Base-by-base conservation (phyloP, 768 basidiomycete species). In the Auriculariales sp. region DNA sequence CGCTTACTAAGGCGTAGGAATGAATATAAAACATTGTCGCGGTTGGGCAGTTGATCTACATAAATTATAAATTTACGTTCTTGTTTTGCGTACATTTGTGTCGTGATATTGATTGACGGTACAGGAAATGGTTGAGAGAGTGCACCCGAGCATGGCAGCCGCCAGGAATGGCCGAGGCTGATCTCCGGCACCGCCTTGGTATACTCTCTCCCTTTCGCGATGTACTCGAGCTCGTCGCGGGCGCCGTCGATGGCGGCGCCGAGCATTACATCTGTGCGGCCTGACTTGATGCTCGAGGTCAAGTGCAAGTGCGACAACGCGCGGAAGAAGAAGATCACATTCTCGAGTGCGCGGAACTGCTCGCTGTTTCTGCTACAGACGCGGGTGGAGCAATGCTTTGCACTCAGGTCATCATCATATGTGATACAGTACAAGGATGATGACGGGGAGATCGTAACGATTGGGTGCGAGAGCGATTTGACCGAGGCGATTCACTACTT, bases 401-500 rank as follows among this genome's bases (percentile, higher is more conserved):
- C 81, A 1, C 74, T 94, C 22, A 78, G 72, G 35, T 75, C 77
- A 3, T 75, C 77, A 0, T 66, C 78, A 4, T 94, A 84, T 58
- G 69, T 69, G 3, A 80, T 97, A 50, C 71, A 79, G 3, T 95
- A 90, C 66, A 84, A 79, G 56, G 90, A 92, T 58, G 89, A 95
- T 59, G 89, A 93, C 52, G 83, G 82, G 51, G 89, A 91, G 61
- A 72, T 76, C 50, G 78, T 73, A 22, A 72, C 71, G 53, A 85
- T 92, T 54, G 64, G 69, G 0, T 76, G 72, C 17, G 88, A 94
- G 50, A 61, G 65, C 3, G 86, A 93, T 58, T 71, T 95, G 19
- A 75, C 79, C 1, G 92, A 94, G 56, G 91, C 92, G 1, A 84
- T 97, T 51, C 71, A 77, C 29, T 97, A 90, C 64, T 93, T 91